phyloP scores from a whole-genome alignment of 2,329 filamentous ascomycete species.

The Fusarium sp. region DNA sequence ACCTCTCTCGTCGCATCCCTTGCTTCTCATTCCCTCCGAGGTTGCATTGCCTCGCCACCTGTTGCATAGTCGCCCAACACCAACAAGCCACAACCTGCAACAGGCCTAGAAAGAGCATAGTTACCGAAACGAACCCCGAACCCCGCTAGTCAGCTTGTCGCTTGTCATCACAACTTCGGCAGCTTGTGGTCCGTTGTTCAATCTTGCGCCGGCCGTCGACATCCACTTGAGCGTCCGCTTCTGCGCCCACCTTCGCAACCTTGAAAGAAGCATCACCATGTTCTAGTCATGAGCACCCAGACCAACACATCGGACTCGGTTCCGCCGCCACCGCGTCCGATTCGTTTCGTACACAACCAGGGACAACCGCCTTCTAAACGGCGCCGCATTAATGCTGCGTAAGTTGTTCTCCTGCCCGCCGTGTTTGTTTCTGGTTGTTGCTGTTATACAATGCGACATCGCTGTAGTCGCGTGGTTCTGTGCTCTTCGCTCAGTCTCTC shows the following conservation, averaged over 20 bases:
- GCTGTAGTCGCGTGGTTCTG: conserved; percentile 4
- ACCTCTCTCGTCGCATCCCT: conserved; percentile 37
- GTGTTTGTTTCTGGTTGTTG: neutral
- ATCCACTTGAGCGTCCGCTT: conserved; percentile 25
- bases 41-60: conserved; percentile 40
- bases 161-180: conserved; percentile 33
- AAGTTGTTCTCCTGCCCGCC: conserved; percentile 56
- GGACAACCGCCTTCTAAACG: conserved; percentile 85
- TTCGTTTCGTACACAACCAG: conserved; percentile 87
- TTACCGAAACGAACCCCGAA: conserved; percentile 4
- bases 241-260: conserved; percentile 29
- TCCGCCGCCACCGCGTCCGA: conserved; percentile 68
- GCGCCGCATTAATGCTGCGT: conserved; percentile 84
- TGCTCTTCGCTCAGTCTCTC: neutral
- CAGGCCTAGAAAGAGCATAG: conserved; percentile 25
- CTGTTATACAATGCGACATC: conserved; percentile 1
- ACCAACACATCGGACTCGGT: conserved; percentile 59
- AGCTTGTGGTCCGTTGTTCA: conserved; percentile 33
- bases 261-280: conserved; percentile 54
- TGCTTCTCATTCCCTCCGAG: conserved; percentile 13
- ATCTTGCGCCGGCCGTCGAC: conserved; percentile 35
- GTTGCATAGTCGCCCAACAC: conserved; percentile 28
- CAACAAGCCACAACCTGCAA: conserved; percentile 38
- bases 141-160: conserved; percentile 45
- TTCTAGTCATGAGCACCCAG: conserved; percentile 63